phyloP scores from a whole-genome alignment of 2,329 filamentous ascomycete species.

The Dactylellina sp. region DNA sequence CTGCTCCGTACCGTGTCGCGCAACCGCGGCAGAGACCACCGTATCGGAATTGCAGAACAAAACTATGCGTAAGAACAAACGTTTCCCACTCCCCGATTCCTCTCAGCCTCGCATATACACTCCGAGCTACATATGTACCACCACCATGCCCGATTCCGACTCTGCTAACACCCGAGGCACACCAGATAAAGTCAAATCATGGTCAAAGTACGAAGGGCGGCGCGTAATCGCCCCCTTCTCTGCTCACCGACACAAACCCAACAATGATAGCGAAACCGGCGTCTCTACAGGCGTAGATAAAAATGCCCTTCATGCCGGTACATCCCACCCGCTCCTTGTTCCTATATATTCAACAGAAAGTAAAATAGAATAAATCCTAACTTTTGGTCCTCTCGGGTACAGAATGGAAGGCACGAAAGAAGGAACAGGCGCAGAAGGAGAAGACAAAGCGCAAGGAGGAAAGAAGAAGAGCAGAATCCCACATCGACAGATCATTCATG shows the following conservation, averaged over 20 bases:
- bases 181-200: slow-evolving; percentile 52
- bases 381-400: background rate
- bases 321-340: background rate
- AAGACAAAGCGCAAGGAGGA: slow-evolving; percentile 39
- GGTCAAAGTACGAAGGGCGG: slow-evolving; percentile 47
- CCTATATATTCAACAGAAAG: background rate
- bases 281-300: slow-evolving; percentile 22
- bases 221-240: slow-evolving; percentile 44
- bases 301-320: slow-evolving; percentile 36
- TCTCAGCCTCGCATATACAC: no score
- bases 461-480: slow-evolving; percentile 37
- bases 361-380: background rate
- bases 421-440: slow-evolving; percentile 32
- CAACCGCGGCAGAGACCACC: background rate
- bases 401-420: slow-evolving; percentile 52
- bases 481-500: slow-evolving; percentile 68
- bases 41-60: background rate
- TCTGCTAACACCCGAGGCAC: background rate
- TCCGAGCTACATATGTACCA: background rate
- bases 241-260: slow-evolving; percentile 39
- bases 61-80: background rate
- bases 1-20: background rate
- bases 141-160: slow-evolving; percentile 1
- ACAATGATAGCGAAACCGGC: slow-evolving; percentile 29
- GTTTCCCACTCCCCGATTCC: no score